Conservation (phyloP, 2,329 filamentous ascomycete species). For the Xylariaceae sp. region DNA sequence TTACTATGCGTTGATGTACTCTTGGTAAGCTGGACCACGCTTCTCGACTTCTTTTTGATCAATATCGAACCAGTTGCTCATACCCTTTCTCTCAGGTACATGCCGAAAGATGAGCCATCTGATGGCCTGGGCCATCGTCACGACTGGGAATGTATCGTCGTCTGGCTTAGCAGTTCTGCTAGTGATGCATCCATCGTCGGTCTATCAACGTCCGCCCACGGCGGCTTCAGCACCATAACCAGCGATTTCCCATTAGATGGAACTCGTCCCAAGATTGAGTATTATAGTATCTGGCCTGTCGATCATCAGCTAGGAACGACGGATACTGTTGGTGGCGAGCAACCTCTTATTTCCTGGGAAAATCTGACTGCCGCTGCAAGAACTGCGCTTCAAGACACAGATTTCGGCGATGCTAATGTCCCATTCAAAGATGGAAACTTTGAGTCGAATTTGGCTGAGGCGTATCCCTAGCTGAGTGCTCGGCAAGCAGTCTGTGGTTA, state of each 20-base stretch:
- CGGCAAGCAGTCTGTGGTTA: too few relatives aligned
- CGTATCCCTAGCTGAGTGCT: slow-evolving; percentile 9
- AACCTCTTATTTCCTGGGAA: slow-evolving; percentile 42
- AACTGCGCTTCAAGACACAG: slow-evolving; percentile 33
- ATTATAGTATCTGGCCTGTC: slow-evolving; percentile 30
- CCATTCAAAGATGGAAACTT: slow-evolving; percentile 36
- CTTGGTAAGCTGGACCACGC: slow-evolving; percentile 22
- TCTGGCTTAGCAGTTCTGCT: slow-evolving; percentile 31
- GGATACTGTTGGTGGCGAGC: slow-evolving; percentile 33
- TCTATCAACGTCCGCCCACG: slow-evolving; percentile 34
- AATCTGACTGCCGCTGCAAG: slow-evolving; percentile 33
- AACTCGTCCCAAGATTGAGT: slow-evolving; percentile 31
- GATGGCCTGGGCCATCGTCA: slow-evolving; percentile 35
- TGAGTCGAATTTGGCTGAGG: slow-evolving; percentile 19
- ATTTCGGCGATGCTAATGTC: slow-evolving; percentile 41
- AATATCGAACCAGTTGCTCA: neutral
- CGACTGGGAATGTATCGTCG: slow-evolving; percentile 36
- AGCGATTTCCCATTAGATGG: slow-evolving; percentile 24
- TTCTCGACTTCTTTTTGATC: neutral
- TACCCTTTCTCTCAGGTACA: slow-evolving; percentile 29
- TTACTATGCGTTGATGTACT: slow-evolving; percentile 34
- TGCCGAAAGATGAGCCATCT: slow-evolving; percentile 41
- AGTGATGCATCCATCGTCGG: slow-evolving; percentile 29
- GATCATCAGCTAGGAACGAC: slow-evolving; percentile 39
- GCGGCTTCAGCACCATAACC: slow-evolving; percentile 28